Evolutionary conservation across 2,329 filamentous ascomycete genomes (phyloP), one percentile per base, ranked within the genome.

Genomic region (Colletotrichum endophyticum): DNA sequence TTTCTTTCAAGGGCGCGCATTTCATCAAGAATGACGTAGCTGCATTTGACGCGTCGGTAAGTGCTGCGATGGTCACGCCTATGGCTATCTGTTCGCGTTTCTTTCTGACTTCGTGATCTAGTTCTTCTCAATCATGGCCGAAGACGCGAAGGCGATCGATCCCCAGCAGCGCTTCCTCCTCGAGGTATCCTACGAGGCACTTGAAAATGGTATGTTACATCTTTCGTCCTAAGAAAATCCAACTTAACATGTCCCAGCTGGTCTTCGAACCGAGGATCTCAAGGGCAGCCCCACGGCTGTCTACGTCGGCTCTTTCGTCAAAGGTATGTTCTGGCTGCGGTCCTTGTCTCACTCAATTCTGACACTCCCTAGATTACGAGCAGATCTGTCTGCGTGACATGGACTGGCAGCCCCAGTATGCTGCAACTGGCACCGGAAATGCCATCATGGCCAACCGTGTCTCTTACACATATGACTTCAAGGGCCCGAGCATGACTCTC

Each of bases 401-500:
- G 4, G 87, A 90, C 66, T 87, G 85, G 79, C 86, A 87, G 49
- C 88, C 89, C 0, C 85, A 87, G 71, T 89, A 91, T 81, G 87
- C 88, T 56, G 88, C 89, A 8, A 91, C 89, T 0, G 90, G 90
- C 9, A 89, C 88, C 22, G 88, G 88, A 6, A 87, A 87, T 62
- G 88, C 89, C 73, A 89, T 91, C 70, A 85, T 91, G 81, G 86
- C 89, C 5, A 92, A 92, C 79, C 86, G 90, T 1, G 85, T 92
- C 15, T 91, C 89, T 0, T 89, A 91, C 79, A 88, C 85, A 74
- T 91, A 90, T 80, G 87, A 92, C 78, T 82, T 92, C 19, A 85
- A 86, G 15, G 91, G 91, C 0, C 89, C 90, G 3, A 91, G 89
- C 78, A 86, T 92, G 81, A 91, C 89, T 0, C 82, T 92, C 16